A percentile compares a stretch with the other conserved stretches of the same genome.
phyloP scores from a whole-genome alignment of 129 eudicot genomes.

The Daucus carota region DNA sequence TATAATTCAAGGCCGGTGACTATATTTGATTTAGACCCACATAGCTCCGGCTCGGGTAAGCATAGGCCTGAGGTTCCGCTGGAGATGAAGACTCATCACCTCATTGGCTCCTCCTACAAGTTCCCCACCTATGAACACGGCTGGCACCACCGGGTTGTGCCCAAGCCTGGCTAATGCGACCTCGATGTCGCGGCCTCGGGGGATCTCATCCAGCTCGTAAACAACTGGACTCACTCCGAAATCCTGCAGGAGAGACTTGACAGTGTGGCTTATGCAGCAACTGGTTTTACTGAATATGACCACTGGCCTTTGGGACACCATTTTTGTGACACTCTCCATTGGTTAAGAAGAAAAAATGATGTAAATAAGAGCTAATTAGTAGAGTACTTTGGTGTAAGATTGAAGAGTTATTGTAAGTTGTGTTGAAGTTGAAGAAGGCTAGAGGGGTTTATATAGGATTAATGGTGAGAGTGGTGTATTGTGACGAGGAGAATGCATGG shows the following conservation, averaged over 20 bases:
- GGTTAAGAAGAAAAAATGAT: not conserved
- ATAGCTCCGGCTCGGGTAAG: conserved; percentile 20
- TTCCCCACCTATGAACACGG: conserved; percentile 28
- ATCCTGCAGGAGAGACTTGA: conserved; percentile 12
- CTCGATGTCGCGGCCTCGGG: conserved; percentile 23
- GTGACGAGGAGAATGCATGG: not conserved
- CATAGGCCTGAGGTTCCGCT: conserved; percentile 14
- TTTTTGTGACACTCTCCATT: too few relatives aligned
- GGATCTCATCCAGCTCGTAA: conserved; percentile 17
- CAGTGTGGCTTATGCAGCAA: conserved; percentile 16
- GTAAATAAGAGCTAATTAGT: not conserved
- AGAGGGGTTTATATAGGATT: conserved; percentile 4
- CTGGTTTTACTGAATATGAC: conserved; percentile 22
- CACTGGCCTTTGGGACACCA: too few relatives aligned
- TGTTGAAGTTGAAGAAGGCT: not conserved
- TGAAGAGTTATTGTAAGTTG: not conserved
- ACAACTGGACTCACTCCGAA: conserved; percentile 16
- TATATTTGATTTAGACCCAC: conserved; percentile 4
- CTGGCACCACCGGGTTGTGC: conserved; percentile 28
- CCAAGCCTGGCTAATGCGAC: conserved; percentile 19
- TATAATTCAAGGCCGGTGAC: too few relatives aligned
- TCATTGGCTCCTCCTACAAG: conserved; percentile 25
- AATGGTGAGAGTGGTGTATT: too few relatives aligned
- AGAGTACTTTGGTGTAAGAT: not conserved
- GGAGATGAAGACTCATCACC: conserved; percentile 24